phyloP scores from a whole-genome alignment of 441 rosid genomes.

The Pelargonium cotyledonis region DNA sequence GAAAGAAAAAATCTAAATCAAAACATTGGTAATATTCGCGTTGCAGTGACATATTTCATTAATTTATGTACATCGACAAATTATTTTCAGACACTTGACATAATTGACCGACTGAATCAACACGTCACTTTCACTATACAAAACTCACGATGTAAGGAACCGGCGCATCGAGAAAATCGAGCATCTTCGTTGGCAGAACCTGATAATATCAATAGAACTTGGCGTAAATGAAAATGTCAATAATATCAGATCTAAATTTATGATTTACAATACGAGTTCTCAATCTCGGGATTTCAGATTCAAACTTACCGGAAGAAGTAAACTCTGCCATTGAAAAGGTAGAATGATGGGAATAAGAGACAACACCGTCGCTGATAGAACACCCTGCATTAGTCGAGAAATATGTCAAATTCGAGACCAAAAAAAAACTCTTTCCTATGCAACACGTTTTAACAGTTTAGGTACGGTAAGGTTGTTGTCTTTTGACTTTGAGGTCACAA shows the following conservation, averaged over 20 bases:
- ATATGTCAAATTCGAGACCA: slow-evolving; percentile 16
- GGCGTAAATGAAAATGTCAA: slow-evolving; percentile 11
- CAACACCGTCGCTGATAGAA: slow-evolving; percentile 72
- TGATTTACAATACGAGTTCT: neutral
- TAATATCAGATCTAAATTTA: no score
- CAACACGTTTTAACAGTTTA: neutral
- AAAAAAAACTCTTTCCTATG: neutral
- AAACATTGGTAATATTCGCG: slow-evolving; percentile 5
- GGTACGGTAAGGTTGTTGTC: no score
- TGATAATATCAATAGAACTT: slow-evolving; percentile 28
- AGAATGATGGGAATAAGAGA: slow-evolving; percentile 82
- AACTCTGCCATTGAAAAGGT: slow-evolving; percentile 98
- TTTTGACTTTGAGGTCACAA: no score
- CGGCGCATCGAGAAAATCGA: slow-evolving; percentile 97
- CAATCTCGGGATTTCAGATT: neutral
- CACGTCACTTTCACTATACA: slow-evolving; percentile 9
- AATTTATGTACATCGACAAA: no score
- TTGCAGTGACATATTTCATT: no score
- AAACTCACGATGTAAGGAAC: slow-evolving; percentile 89
- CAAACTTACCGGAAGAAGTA: slow-evolving; percentile 83
- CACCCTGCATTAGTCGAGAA: slow-evolving; percentile 52
- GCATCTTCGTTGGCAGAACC: slow-evolving; percentile 84
- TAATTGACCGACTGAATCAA: no score
- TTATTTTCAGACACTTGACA: no score
- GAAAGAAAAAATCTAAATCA: slow-evolving; percentile 13